Base-by-base conservation (phyloP, 345 rosid species). In the Brassica nigra region DNA sequence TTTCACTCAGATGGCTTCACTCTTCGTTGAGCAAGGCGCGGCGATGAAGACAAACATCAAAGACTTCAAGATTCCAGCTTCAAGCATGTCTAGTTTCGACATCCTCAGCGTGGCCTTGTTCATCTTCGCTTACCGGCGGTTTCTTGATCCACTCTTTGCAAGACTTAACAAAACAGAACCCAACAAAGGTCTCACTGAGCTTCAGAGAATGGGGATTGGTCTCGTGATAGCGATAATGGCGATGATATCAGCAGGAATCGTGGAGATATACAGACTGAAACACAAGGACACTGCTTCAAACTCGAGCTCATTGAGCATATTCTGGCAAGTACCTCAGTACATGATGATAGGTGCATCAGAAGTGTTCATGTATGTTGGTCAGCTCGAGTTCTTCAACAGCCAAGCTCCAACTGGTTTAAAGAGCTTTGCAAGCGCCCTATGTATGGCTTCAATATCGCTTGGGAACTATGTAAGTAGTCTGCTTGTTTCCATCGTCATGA, bases 31-130 rank as follows among this genome's bases (percentile, higher is more conserved):
- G 84, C 99, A 95, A 84, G 99, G 98, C 4, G 99, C 90, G 1
- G 91, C 87, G 14, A 93, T 95, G 99, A 87, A 84, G 66, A 89
- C 91, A 11, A 86, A 73, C 36, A 66, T 91, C 33, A 80, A 86
- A 1, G 61, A 62, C 70, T 93, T 95, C 85, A 81, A 70, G 74
- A 86, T 95, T 55, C 98, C 99, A 2, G 85, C 99, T 0, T 93
- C 99, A n/a, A 87, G 97, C 90, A 93, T 95, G 98, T 95, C 98
- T 0, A 89, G 92, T 83, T 91, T 95, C 18, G 98, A 95, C 88
- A 95, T 95, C 66, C 86, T 95, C 20, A 91, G 98, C 30, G 99
- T 95, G 0, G 97, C 93, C 8, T 44, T 82, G 33, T 89, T 88
- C 84, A 89, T 93, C 63, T 90, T 93, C 85, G 85, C 90, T 16